phyloP scores from a whole-genome alignment of 2,329 filamentous ascomycete genomes.

The Sporothrix globosa region DNA sequence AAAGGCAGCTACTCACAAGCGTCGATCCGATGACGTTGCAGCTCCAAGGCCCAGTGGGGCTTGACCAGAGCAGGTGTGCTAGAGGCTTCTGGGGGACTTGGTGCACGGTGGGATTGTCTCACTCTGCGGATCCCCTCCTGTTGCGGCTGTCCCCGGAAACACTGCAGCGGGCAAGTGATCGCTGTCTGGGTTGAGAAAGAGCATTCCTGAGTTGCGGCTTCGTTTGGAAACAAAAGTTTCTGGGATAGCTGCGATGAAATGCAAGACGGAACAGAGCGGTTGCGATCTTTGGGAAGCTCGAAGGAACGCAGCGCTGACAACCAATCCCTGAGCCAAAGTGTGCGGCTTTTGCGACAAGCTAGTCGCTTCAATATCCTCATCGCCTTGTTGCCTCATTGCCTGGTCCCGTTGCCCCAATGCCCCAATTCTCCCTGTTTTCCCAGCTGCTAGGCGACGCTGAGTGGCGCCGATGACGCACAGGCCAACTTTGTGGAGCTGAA shows the following conservation, averaged over 20 bases:
- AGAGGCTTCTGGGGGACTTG: no score
- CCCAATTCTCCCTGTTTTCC: neutral
- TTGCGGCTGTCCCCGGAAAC: neutral
- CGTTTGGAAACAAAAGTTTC: neutral
- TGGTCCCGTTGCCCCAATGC: neutral
- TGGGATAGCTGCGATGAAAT: no score
- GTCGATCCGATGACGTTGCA: constrained; percentile 22
- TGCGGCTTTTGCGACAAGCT: neutral
- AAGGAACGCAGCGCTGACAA: neutral
- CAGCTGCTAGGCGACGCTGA: constrained; percentile 17
- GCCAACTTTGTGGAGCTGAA: constrained; percentile 24
- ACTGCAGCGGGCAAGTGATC: neutral
- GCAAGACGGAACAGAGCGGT: no score
- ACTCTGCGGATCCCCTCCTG: constrained; percentile 2
- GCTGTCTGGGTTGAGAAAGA: neutral
- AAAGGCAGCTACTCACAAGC: neutral
- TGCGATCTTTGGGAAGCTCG: no score
- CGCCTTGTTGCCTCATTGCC: neutral
- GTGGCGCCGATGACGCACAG: constrained; percentile 31
- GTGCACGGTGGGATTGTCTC: neutral
- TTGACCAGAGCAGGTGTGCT: neutral
- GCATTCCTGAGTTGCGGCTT: neutral
- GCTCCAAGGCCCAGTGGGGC: neutral
- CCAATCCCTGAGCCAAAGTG: constrained; percentile 1
- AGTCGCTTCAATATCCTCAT: no score